Evolutionary conservation across 305 asterid species (phyloP), one percentile per base, ranked within the genome.

Genomic region (Plantago coronopus): DNA sequence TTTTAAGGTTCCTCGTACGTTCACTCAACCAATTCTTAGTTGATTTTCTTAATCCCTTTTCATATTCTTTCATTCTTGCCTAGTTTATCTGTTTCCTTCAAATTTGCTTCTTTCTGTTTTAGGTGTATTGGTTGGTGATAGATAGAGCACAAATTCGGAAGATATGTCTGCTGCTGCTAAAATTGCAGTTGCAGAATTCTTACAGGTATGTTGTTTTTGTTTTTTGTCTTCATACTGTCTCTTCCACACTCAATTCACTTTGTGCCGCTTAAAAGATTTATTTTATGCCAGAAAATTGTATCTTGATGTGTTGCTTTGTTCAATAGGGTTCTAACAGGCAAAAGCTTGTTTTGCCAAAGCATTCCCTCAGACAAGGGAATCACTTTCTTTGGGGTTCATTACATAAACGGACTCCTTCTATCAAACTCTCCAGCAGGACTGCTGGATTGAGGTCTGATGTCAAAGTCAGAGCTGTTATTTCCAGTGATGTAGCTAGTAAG

Each of bases 241-340:
- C 34, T 57, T 59, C 14, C 31, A 14, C 7, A 2, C 34, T 27
- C 34, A n/a, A n/a, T 67, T 31, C 11, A n/a, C n/a, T 15, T 13
- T 4, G 54, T 50, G 25, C 16, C 45, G 25, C 16, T 21, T 9
- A n/a, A 14, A 1, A 14, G 42, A 17, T 27, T 50, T 31, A 4
- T 9, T 12, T 15, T 61, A 17, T 63, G 40, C 8, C 7, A 40
- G n/a, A n/a, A 17, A 34, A 0, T 38, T 40, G 25, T 25, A 50
- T 42, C 56, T 50, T 13, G 31, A 20, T 45, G n/a, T 64, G 43
- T n/a, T n/a, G n/a, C 40, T 25, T 72, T 20, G 63, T 57, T 62
- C 29, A 72, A 18, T 66, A 88, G 94, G 96, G 95, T 67, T 74
- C 85, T 14, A 62, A 63, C 14, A 76, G 97, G 67, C 93, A 83